Conservation (phyloP, 345 rosid species). For the Hibiscus trionum region DNA sequence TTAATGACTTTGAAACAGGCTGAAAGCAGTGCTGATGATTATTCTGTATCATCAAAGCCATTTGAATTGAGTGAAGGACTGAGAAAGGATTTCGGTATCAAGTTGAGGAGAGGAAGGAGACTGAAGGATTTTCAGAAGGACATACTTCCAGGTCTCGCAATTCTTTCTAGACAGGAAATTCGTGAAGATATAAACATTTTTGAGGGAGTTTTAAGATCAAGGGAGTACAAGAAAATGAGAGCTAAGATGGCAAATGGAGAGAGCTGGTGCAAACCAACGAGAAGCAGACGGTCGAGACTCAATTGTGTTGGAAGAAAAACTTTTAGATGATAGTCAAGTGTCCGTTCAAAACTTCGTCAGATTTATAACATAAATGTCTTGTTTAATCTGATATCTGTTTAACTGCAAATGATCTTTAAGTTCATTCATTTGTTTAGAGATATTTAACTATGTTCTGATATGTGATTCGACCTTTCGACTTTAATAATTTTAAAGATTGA, state of each 20-base stretch:
- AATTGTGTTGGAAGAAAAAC: conserved; percentile 21
- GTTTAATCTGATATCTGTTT: not conserved
- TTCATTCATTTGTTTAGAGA: conserved; percentile 1
- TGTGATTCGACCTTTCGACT: too few species aligned
- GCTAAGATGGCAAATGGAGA: conserved; percentile 36
- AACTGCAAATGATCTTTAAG: not conserved
- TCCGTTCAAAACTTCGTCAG: not conserved
- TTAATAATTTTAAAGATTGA: too few species aligned
- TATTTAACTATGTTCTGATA: not conserved
- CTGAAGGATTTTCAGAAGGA: conserved; percentile 77
- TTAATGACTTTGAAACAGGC: conserved; percentile 37
- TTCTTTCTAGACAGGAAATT: conserved; percentile 67
- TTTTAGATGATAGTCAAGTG: conserved; percentile 4
- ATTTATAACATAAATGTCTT: not conserved
- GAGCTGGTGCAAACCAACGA: conserved; percentile 32
- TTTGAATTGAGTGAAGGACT: conserved; percentile 30
- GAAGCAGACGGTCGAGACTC: conserved; percentile 31
- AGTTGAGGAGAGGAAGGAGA: conserved; percentile 70
- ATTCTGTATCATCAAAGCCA: conserved; percentile 49
- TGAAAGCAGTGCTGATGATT: conserved; percentile 41
- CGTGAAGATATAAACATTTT: conserved; percentile 62
- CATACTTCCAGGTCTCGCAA: conserved; percentile 54
- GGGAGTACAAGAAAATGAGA: conserved; percentile 60
- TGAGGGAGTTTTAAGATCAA: conserved; percentile 68
- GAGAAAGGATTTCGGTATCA: conserved; percentile 41